Conservation (phyloP, 2,329 filamentous ascomycete species). For the Microcyclosporella mali region DNA sequence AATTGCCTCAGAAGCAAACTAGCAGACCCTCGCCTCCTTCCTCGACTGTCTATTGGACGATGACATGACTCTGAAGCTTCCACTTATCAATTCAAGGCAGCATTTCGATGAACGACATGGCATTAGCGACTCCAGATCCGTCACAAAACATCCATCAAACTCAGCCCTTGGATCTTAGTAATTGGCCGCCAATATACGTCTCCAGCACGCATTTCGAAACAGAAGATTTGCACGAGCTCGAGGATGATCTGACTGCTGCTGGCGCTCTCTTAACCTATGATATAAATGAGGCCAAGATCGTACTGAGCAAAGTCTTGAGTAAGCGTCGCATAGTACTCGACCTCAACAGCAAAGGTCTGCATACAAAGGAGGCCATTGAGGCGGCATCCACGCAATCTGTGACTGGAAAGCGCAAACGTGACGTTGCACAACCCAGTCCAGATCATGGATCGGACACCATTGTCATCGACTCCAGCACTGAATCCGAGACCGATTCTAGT, state of each 20-base stretch:
- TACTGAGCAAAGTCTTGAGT: conserved; percentile 67
- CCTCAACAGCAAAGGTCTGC: conserved; percentile 60
- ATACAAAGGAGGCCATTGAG: conserved; percentile 34
- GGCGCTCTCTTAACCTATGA: conserved; percentile 62
- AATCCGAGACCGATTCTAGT: conserved; percentile 29
- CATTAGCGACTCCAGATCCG: no score
- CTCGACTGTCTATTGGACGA: no score
- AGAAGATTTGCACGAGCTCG: conserved; percentile 57
- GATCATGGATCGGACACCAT: not conserved
- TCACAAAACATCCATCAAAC: not conserved
- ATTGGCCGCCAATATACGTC: conserved; percentile 63
- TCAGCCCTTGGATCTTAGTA: conserved; percentile 35
- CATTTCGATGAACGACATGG: no score
- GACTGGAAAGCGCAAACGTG: conserved; percentile 13
- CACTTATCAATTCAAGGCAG: no score
- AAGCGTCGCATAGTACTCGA: conserved; percentile 71
- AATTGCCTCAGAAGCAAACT: no score
- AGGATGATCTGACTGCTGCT: conserved; percentile 53
- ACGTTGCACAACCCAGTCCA: conserved; percentile 5
- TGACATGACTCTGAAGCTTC: no score
- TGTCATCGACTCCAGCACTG: conserved; percentile 31
- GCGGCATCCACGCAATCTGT: not conserved
- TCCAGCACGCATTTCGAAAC: conserved; percentile 62
- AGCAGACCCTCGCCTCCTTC: no score
- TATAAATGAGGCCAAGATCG: conserved; percentile 62